Evolutionary conservation across 257 asterid genomes (phyloP), one percentile per base, ranked within the genome.

Genomic region (Solanum sejunctum): DNA sequence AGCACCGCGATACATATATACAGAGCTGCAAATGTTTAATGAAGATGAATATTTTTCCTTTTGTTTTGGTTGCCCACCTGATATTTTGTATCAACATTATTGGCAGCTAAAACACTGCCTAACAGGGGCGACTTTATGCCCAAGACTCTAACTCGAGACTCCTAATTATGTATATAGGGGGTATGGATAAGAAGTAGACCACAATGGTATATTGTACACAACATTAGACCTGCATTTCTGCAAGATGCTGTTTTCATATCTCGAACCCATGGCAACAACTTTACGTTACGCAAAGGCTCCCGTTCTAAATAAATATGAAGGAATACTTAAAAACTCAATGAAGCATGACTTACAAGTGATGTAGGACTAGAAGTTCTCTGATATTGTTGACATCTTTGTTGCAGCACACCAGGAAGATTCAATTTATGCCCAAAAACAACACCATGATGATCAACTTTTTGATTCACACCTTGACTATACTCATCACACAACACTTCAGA

Each of bases 321-420:
- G 4, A 69, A 6, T 39, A 39, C 75, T 67, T 67, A 36, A 36
- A 36, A 8, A 51, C 83, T 78, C 2, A 21, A 52, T 0, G 7
- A 17, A 81, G 21, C 4, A 3, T n/a, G 41, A 69, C 96, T 80
- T 61, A 93, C 98, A 91, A 90, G 85, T 52, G 93, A 84, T 71
- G 93, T 86, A 87, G 89, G 77, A 81, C 87, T 80, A 36, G 86
- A 71, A 41, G 18, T 84, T 23, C 80, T 92, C 52, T 89, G 96
- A 84, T 89, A 89, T 21, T 90, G 94, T 64, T 85, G 91, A 77
- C 95, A 90, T 90, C 91, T 92, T 69, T 87, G 93, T 84, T 87
- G 17, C 64, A 78, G 77, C 57, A 89, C 91, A 84, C 67, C 83
- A 17, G 89, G 71, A 26, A 90, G 20, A 55, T 73, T 86, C 71